Conservation (phyloP, 2,329 filamentous ascomycete species). For the Chrysoporthe austroafricana region DNA sequence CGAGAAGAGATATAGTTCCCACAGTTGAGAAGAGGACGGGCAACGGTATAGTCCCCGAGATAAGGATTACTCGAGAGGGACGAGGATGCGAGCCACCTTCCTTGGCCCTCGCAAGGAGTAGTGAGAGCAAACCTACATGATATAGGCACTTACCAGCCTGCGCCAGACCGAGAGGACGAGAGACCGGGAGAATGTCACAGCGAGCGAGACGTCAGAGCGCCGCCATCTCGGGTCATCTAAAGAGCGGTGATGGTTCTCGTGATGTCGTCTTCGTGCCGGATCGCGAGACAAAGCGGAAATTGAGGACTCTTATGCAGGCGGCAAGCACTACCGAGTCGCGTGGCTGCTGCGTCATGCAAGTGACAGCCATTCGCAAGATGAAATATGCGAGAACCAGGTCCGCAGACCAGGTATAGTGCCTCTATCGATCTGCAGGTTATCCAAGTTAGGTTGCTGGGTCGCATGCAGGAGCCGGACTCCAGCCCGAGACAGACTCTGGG, state of each 20-base stretch:
- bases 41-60: background rate
- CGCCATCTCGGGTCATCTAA: constrained; percentile 24
- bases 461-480: constrained; percentile 3
- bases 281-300: background rate
- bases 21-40: background rate
- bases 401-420: background rate
- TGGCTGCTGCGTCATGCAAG: constrained; percentile 7
- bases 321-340: constrained; percentile 24
- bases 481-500: constrained; percentile 11
- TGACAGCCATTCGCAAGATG: background rate
- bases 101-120: background rate
- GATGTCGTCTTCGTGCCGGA: constrained; percentile 2
- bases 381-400: constrained; percentile 3
- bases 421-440: constrained; percentile 7
- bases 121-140: constrained; percentile 7
- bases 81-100: background rate
- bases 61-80: no score
- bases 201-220: constrained; percentile 14
- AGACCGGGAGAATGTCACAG: constrained; percentile 18
- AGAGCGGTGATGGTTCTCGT: constrained; percentile 20
- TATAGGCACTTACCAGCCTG: background rate
- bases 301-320: constrained; percentile 17
- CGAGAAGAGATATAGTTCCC: background rate
- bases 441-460: constrained; percentile 5
- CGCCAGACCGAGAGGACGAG: background rate